Conservation (phyloP, 2,329 filamentous ascomycete species). For the Stagonosporopsis vannaccii region DNA sequence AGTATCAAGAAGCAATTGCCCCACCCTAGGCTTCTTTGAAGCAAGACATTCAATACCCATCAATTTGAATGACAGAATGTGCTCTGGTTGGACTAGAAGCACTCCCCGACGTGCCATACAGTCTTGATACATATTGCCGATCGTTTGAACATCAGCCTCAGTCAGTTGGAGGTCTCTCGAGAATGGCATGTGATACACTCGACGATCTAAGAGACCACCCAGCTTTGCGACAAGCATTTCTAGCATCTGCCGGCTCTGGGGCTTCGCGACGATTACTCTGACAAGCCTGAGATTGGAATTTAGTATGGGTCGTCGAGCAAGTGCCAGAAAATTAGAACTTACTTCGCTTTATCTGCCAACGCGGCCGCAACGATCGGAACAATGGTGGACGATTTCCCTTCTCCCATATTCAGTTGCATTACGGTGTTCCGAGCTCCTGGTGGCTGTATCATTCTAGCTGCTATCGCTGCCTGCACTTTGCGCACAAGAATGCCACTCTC, state of each 20-base stretch:
- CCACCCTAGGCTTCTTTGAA: constrained; percentile 32
- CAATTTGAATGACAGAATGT: constrained; percentile 69
- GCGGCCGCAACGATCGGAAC: constrained; percentile 43
- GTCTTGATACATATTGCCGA: constrained; percentile 53
- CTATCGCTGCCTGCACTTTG: constrained; percentile 65
- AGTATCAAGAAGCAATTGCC: constrained; percentile 47
- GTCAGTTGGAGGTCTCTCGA: constrained; percentile 57
- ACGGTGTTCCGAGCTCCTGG: constrained; percentile 33
- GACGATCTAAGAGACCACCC: constrained; percentile 63
- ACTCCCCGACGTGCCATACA: constrained; percentile 63
- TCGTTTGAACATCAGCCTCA: constrained; percentile 34
- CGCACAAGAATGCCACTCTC: constrained; percentile 70
- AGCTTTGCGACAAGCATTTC: constrained; percentile 64
- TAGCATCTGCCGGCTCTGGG: constrained; percentile 67
- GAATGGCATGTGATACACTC: constrained; percentile 66
- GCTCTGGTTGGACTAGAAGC: constrained; percentile 68
- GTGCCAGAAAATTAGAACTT: constrained; percentile 5
- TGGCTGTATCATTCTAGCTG: constrained; percentile 60
- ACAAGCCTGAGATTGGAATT: constrained; percentile 50
- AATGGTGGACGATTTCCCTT: constrained; percentile 44
- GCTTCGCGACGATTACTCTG: constrained; percentile 67
- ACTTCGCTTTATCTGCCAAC: constrained; percentile 58
- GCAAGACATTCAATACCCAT: constrained; percentile 64
- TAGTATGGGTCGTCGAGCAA: neutral
- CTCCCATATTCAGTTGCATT: constrained; percentile 47